Evolutionary conservation across 1,284 basidiomycete genomes (phyloP).

Genomic region (Cryptococcus sp.): DNA sequence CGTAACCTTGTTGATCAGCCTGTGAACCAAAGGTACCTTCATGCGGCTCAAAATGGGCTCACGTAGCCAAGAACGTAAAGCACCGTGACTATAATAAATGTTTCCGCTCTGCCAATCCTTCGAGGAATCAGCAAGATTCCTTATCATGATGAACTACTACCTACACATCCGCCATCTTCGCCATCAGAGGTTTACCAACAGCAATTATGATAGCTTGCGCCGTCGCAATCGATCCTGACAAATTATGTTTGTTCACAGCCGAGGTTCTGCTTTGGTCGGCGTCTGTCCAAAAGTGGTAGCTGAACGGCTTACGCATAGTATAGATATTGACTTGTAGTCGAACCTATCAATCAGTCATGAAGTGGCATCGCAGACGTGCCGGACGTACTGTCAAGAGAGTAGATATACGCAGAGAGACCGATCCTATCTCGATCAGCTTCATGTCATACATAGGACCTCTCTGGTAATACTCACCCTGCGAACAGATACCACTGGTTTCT

Average conservation of each 20-base stretch:
- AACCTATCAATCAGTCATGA: constrained; percentile 12
- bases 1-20: no score
- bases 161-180: constrained; percentile 67
- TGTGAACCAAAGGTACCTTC: not conserved
- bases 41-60: constrained; percentile 27
- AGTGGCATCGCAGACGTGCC: not conserved
- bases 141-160: constrained; percentile 5
- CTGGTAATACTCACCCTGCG: constrained; percentile 51
- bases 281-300: not conserved
- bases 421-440: constrained; percentile 49
- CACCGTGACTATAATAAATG: constrained; percentile 57
- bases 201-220: constrained; percentile 54
- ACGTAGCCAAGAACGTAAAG: constrained; percentile 54
- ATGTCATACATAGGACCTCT: no score
- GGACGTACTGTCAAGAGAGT: constrained; percentile 61
- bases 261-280: constrained; percentile 49
- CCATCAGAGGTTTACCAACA: constrained; percentile 71
- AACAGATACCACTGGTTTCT: constrained; percentile 59
- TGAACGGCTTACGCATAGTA: constrained; percentile 51
- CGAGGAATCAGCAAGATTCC: constrained; percentile 1
- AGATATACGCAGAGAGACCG: constrained; percentile 67
- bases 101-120: constrained; percentile 50
- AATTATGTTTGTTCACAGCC: constrained; percentile 53
- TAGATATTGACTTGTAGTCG: constrained; percentile 64
- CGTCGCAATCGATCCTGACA: constrained; percentile 58